These are phyloP conservation scores for Bipolaris cookei DNA, from an alignment of 2,329 filamentous ascomycete genomes.

Conservation along the genomic window DNA sequence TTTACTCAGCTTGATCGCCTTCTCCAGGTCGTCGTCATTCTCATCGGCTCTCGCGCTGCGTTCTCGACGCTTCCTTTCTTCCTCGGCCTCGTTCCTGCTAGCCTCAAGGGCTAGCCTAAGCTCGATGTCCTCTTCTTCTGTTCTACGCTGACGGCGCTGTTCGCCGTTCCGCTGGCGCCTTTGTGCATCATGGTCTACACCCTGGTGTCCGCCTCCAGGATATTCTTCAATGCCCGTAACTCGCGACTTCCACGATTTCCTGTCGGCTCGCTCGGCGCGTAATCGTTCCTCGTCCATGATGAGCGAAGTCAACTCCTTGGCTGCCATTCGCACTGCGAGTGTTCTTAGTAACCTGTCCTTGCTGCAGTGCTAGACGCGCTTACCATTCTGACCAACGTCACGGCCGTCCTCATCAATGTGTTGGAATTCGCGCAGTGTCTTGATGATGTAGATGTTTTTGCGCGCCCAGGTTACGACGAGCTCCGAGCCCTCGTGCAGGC, in stretches of 20 bases:
- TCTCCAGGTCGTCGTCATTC: slow-evolving; percentile 87
- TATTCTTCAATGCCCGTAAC: slow-evolving; percentile 92
- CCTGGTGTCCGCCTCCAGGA: slow-evolving; percentile 51
- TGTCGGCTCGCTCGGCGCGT: slow-evolving; percentile 85
- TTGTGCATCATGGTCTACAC: slow-evolving; percentile 47
- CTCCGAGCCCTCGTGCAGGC: slow-evolving; percentile 95
- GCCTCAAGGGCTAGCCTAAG: slow-evolving; percentile 90
- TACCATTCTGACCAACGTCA: slow-evolving; percentile 96
- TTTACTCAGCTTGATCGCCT: slow-evolving; percentile 92
- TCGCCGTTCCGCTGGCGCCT: slow-evolving; percentile 49
- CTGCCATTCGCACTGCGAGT: slow-evolving; percentile 81
- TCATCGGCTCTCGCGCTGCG: slow-evolving; percentile 53
- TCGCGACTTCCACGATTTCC: slow-evolving; percentile 95
- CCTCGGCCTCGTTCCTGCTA: slow-evolving; percentile 93
- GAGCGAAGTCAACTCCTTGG: slow-evolving; percentile 91
- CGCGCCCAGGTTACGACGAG: slow-evolving; percentile 96
- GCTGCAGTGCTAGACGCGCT: slow-evolving; percentile 34
- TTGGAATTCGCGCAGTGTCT: slow-evolving; percentile 95
- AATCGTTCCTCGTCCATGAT: slow-evolving; percentile 93
- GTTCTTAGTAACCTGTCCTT: slow-evolving; percentile 22
- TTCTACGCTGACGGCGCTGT: slow-evolving; percentile 55
- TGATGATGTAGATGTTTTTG: slow-evolving; percentile 98
- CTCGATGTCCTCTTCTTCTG: slow-evolving; percentile 85
- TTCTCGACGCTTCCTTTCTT: slow-evolving; percentile 76
- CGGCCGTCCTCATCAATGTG: slow-evolving; percentile 94